Evolutionary conservation across 2,329 filamentous ascomycete species (phyloP), one percentile per base, ranked within the genome.

Genomic region (Arachnomyces sp.): DNA sequence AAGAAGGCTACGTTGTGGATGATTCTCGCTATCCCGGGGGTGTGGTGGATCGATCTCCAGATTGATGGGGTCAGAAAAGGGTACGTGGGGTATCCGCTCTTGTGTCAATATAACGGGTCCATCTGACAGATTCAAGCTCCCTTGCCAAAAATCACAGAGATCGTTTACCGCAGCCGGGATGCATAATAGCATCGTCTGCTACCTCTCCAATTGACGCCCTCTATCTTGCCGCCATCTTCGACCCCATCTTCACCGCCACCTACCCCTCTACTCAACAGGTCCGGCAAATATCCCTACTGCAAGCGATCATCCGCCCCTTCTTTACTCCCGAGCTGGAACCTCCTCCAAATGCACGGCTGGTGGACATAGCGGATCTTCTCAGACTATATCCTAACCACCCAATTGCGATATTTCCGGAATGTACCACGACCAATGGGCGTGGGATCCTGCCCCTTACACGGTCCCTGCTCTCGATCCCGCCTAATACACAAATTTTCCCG

Each of bases 31-130:
- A 83, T 94, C 43, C 87, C 89, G 0, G 90, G 92, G 18, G 85
- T 98, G 43, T 96, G 89, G 88, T 96, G 90, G 90, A 82, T 95
- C 42, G 92, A 98, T 64, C 71, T 98, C n/a, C 90, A 95, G 63
- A 86, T 98, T 49, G 92, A 98, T 60, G 90, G 90, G 43, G 92
- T 98, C 39, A 89, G 86, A 65, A 85, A 88, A 66, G 92, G 92
- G 67, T 89, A 61, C 41, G 70, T 57, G 30, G 13, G 13, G 8
- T 9, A 12, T 44, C 31, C 36, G 44, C 9, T 31, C 31, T 20
- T 20, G 11, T 11, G 18, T 13, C 12, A 7, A 30, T 16, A 38
- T 25, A 25, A 25, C 20, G 20, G 5, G 5, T 25, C 20, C 20
- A 40, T 42, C 42, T 49, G 37, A 47, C 35, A 14, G 29, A 30